Conservation (phyloP, 164 flowering plant species). For the Vitis riparia region DNA sequence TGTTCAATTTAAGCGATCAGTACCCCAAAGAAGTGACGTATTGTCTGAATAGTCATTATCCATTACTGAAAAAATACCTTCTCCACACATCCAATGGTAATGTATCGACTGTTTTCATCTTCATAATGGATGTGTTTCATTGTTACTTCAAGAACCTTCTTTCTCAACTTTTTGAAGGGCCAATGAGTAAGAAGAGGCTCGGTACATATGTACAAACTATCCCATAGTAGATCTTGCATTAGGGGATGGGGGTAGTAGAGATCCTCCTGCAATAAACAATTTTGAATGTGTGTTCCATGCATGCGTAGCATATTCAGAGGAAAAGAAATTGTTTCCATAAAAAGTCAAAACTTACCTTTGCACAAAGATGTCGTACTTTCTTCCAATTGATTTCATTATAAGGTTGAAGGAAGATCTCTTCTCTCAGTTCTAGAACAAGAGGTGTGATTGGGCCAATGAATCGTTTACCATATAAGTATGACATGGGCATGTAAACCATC, state of each 20-base stretch:
- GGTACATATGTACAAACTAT: conserved; percentile 21
- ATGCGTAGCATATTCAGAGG: too few relatives aligned
- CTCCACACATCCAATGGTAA: conserved; percentile 40
- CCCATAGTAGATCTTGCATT: conserved; percentile 47
- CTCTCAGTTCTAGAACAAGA: conserved; percentile 38
- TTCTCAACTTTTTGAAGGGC: conserved; percentile 43
- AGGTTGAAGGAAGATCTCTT: conserved; percentile 42
- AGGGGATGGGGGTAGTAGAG: conserved; percentile 36
- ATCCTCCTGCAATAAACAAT: conserved; percentile 33
- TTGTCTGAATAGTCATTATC: background rate
- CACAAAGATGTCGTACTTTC: conserved; percentile 36
- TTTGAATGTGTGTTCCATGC: background rate
- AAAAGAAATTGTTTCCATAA: too few relatives aligned
- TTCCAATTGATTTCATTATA: conserved; percentile 41
- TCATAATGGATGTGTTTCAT: conserved; percentile 49
- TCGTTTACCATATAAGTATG: conserved; percentile 42
- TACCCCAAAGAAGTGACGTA: background rate
- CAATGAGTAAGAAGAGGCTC: conserved; percentile 46
- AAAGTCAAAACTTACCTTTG: conserved; percentile 23
- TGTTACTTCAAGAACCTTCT: conserved; percentile 32
- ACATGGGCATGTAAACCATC: conserved; percentile 47
- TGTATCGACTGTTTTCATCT: conserved; percentile 49
- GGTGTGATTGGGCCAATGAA: conserved; percentile 52
- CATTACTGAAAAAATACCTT: conserved; percentile 16
- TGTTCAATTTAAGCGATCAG: background rate